Percentiles rank a stretch among this genome's conserved stretches.
These are phyloP conservation scores for Citrus trifoliata DNA, from an alignment of 345 rosid species.

Conservation along the genomic window DNA sequence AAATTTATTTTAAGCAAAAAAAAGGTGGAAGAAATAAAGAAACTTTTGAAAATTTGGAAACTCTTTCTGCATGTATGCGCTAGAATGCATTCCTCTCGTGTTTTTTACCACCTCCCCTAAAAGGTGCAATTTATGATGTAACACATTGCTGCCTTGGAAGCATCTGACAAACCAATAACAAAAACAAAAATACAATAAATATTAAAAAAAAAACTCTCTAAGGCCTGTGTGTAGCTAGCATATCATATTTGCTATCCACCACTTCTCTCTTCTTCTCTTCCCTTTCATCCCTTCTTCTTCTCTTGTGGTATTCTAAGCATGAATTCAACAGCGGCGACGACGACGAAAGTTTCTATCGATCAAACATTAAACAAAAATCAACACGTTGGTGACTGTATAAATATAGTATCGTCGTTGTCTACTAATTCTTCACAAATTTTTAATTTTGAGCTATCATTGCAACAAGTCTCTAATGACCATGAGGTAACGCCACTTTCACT, in stretches of 20 bases:
- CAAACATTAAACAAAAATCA: background rate
- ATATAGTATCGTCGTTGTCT: background rate
- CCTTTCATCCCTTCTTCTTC: too few species aligned
- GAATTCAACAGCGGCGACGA: background rate
- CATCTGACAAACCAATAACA: too few species aligned
- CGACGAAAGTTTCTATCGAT: background rate
- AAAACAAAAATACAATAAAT: too few species aligned
- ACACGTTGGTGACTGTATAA: background rate
- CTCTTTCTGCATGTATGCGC: background rate
- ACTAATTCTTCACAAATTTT: too few species aligned
- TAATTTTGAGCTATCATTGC: background rate
- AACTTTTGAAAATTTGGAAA: too few species aligned
- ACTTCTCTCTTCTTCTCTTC: too few species aligned
- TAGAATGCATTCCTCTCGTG: background rate
- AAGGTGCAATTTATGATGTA: background rate
- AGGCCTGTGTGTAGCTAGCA: too few species aligned
- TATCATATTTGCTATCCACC: too few species aligned
- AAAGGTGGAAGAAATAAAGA: too few species aligned
- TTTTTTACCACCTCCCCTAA: background rate
- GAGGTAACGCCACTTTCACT: background rate
- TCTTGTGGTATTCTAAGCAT: background rate
- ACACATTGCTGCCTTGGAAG: background rate
- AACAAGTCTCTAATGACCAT: background rate
- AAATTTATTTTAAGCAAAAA: too few species aligned
- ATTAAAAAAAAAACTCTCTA: too few species aligned